Evolutionary conservation across 306 rosid genomes (phyloP), one percentile per base, ranked within the genome.

Genomic region (Quercus bicolor): DNA sequence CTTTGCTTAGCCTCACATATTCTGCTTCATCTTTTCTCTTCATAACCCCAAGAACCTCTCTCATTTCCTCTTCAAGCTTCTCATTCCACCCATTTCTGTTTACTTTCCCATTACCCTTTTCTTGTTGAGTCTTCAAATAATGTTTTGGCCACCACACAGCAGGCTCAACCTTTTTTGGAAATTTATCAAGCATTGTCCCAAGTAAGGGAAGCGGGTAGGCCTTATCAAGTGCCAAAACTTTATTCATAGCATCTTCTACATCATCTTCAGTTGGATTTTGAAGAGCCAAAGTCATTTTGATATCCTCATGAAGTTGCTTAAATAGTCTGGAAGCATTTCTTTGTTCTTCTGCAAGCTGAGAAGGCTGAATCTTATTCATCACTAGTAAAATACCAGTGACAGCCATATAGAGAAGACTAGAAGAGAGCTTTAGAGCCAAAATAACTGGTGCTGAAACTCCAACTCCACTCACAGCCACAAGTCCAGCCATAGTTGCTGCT

Each of bases 151-250:
- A 92, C 97, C 97, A 92, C 28, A 66, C 80, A 20, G 96, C 89
- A 3, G 94, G 92, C 83, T 92, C 88, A 14, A 78, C 80, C 1
- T 78, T 78, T 12, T 57, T 3, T 4, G 96, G 97, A 60, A 86
- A 89, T 56, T 92, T 92, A 14, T 92, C 94, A 53, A 90, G 81
- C 97, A 90, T 90, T 2, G 79, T 89, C 18, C 97, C 98, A 1
- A 91, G 81, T 61, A 94, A 21, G 1, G 97, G 88, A 65, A 93
- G 94, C 6, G 98, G 98, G 78, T 87, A 90, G 14, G 95, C 97
- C 75, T 60, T 88, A 81, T 93, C 98, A 0, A 93, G 83, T 0
- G 92, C 91, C 65, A 93, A 78, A 2, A 82, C 75, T 26, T 70
- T 84, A 70, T 79, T 85, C 74, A 60, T 82, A 43, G 75, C 76